Conservation (phyloP, 306 rosid species). For the Ammopiptanthus mongolicus region DNA sequence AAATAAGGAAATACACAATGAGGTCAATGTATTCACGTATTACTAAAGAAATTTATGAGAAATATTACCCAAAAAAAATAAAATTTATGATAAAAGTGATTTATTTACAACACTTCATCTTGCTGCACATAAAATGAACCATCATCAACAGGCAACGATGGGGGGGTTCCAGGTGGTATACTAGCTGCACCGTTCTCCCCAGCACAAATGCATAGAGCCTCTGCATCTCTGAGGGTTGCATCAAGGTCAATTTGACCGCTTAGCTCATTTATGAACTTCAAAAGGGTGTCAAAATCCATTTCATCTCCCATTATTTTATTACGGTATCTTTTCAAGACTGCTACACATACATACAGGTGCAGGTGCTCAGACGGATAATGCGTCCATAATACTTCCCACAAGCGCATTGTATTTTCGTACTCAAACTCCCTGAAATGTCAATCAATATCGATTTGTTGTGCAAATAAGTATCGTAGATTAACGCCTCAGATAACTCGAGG, state of each 20-base stretch:
- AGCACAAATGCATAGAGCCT: slow-evolving; percentile 83
- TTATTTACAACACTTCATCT: slow-evolving; percentile 58
- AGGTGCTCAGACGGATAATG: slow-evolving; percentile 86
- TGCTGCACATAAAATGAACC: slow-evolving; percentile 56
- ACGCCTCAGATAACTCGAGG: not conserved
- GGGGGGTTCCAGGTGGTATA: slow-evolving; percentile 99
- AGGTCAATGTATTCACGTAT: slow-evolving; percentile 6
- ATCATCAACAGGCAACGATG: slow-evolving; percentile 77
- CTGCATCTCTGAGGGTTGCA: slow-evolving; percentile 76
- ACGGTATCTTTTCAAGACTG: slow-evolving; percentile 77
- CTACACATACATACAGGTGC: slow-evolving; percentile 88
- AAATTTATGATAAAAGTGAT: not conserved
- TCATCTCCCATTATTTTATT: slow-evolving; percentile 76
- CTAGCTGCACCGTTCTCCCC: slow-evolving; percentile 89
- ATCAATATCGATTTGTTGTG: slow-evolving; percentile 7
- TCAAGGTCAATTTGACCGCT: slow-evolving; percentile 86
- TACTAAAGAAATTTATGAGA: not conserved
- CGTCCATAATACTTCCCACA: slow-evolving; percentile 98
- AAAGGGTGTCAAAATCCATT: slow-evolving; percentile 95
- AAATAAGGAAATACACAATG: slow-evolving; percentile 17
- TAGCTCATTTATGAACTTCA: slow-evolving; percentile 91
- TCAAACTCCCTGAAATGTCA: slow-evolving; percentile 71
- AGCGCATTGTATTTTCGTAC: slow-evolving; percentile 65
- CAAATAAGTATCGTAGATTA: not conserved
- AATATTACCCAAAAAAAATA: too few species aligned